Percentiles rank a stretch among this genome's conserved stretches.
Conservation (phyloP, 176 grass and related monocot genomes). For the Themeda triandra region DNA sequence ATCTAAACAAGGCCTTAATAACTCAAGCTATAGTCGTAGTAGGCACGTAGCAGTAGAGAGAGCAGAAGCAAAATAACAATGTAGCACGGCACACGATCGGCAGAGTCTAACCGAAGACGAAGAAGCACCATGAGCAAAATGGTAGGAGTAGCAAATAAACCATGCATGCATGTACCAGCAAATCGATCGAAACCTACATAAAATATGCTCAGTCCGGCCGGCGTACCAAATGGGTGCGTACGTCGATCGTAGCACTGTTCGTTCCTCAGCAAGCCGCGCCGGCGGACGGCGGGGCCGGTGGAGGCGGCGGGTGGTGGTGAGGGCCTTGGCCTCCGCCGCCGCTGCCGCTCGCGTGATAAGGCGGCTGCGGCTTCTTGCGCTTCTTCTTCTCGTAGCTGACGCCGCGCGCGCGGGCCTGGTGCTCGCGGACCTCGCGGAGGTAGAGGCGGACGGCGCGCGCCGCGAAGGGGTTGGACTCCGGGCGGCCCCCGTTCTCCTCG, state of each 20-base stretch:
- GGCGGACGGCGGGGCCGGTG: constrained; percentile 33
- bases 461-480: constrained; percentile 59
- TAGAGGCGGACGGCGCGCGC: constrained; percentile 50
- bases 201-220: constrained; percentile 62
- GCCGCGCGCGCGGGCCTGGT: constrained; percentile 53
- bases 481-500: constrained; percentile 62
- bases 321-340: background rate
- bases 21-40: no score
- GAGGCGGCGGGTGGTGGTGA: constrained; percentile 20
- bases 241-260: background rate
- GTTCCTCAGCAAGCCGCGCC: constrained; percentile 41
- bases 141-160: background rate
- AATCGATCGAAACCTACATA: constrained; percentile 54
- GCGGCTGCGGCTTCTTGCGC: constrained; percentile 46
- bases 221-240: constrained; percentile 42
- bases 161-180: constrained; percentile 55
- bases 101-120: constrained; percentile 1
- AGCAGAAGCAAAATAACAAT: constrained; percentile 35
- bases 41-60: background rate
- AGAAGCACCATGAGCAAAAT: background rate
- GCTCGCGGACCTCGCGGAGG: constrained; percentile 65
- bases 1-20: no score
- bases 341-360: background rate
- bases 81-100: constrained; percentile 8
- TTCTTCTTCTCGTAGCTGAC: constrained; percentile 71